phyloP scores from a whole-genome alignment of 208 protist genomes.

The Leishmania lainsoni region DNA sequence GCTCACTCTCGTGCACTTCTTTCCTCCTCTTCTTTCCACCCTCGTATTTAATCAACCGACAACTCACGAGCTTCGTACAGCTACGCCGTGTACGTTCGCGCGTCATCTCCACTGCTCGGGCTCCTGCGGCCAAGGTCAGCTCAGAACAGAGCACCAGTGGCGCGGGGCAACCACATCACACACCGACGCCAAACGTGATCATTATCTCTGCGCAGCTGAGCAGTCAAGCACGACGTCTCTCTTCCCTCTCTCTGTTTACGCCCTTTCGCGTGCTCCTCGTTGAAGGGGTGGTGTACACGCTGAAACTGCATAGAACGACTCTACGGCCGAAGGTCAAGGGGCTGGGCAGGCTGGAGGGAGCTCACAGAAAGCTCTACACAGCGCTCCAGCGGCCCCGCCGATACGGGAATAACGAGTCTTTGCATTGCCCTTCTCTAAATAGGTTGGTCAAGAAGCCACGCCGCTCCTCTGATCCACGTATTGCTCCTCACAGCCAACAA shows the following conservation, averaged over 20 bases:
- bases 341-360: background rate
- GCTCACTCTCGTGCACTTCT: background rate
- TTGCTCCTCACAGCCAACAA: background rate
- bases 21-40: background rate
- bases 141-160: background rate
- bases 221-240: background rate
- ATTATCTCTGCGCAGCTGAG: background rate
- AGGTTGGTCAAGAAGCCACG: background rate
- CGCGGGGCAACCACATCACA: background rate
- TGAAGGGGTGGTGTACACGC: background rate
- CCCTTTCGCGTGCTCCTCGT: background rate
- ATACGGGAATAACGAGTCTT: background rate
- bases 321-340: background rate
- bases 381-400: background rate
- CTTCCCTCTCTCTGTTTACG: background rate
- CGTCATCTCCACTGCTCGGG: background rate
- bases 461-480: background rate
- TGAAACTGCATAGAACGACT: background rate
- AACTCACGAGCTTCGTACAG: background rate
- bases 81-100: background rate
- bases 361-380: background rate
- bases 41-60: background rate
- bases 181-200: background rate
- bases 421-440: background rate
- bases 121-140: background rate